Evolutionary conservation across 2,329 filamentous ascomycete species (phyloP).

Genomic region (Aschersonia sp.): DNA sequence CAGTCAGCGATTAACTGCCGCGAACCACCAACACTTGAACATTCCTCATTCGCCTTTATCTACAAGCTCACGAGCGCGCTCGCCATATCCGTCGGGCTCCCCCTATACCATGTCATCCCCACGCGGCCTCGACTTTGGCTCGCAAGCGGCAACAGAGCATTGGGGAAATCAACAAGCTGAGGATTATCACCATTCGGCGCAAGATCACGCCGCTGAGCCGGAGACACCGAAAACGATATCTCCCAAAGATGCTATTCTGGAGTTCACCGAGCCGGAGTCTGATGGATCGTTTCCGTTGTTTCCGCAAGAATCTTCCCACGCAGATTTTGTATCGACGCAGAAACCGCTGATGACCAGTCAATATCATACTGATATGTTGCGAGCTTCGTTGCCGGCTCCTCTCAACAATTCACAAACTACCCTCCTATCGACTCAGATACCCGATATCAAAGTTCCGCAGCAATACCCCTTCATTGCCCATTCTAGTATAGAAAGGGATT

Average conservation of each 20-base stretch:
- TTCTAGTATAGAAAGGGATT: slow-evolving; percentile 16
- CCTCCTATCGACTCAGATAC: slow-evolving; percentile 19
- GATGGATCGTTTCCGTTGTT: slow-evolving; percentile 62
- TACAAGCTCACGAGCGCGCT: slow-evolving; percentile 47
- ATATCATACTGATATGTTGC: background rate
- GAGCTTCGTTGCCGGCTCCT: background rate
- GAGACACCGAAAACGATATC: slow-evolving; percentile 73
- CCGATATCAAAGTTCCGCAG: slow-evolving; percentile 28
- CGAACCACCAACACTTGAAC: slow-evolving; percentile 57
- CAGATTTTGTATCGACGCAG: slow-evolving; percentile 23
- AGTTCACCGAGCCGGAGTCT: slow-evolving; percentile 65
- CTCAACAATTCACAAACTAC: background rate
- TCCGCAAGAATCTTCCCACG: slow-evolving; percentile 39
- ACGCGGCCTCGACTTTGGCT: slow-evolving; percentile 7
- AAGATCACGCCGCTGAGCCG: slow-evolving; percentile 24
- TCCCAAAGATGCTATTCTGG: slow-evolving; percentile 78
- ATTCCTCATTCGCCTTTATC: slow-evolving; percentile 38
- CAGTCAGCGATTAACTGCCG: slow-evolving; percentile 61
- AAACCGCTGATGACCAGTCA: slow-evolving; percentile 15
- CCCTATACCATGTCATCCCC: slow-evolving; percentile 35
- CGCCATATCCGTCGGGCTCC: slow-evolving; percentile 66
- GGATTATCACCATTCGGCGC: slow-evolving; percentile 21
- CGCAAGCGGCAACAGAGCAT: slow-evolving; percentile 37
- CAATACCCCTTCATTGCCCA: slow-evolving; percentile 36
- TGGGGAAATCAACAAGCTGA: slow-evolving; percentile 43